These are phyloP conservation scores for Sporobolomyces pararoseus DNA, from an alignment of 768 basidiomycete species.

Conservation along the genomic window DNA sequence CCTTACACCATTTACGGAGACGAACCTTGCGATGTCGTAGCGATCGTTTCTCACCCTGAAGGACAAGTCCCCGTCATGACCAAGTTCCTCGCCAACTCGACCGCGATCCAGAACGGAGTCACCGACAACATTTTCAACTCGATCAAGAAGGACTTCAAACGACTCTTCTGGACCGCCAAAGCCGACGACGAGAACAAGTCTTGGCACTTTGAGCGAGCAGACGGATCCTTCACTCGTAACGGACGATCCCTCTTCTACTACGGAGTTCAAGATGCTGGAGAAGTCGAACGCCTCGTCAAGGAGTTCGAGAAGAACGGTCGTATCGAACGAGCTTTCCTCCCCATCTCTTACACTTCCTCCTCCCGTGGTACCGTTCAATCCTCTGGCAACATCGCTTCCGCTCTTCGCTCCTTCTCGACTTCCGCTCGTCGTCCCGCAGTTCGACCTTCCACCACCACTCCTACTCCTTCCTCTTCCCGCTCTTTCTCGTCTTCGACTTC, in stretches of 20 bases:
- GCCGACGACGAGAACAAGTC: constrained; percentile 92
- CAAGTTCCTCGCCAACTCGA: constrained; percentile 81
- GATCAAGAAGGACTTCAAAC: constrained; percentile 89
- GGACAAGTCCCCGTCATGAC: constrained; percentile 87
- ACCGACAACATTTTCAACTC: constrained; percentile 95
- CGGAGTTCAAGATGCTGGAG: constrained; percentile 81
- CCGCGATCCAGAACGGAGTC: constrained; percentile 86
- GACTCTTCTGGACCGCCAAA: constrained; percentile 95
- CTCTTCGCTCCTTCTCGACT: constrained; percentile 50
- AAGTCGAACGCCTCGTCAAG: constrained; percentile 81
- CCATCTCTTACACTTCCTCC: constrained; percentile 55
- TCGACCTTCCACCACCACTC: constrained; percentile 53
- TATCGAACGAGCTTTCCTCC: constrained; percentile 83
- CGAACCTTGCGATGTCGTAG: constrained; percentile 91
- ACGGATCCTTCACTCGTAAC: constrained; percentile 92
- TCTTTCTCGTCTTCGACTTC: constrained; percentile 48
- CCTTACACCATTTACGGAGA: constrained; percentile 97
- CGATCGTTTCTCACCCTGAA: constrained; percentile 85
- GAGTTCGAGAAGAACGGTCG: constrained; percentile 62
- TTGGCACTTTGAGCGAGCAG: constrained; percentile 98
- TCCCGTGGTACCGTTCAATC: constrained; percentile 37
- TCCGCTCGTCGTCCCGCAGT: constrained; percentile 43
- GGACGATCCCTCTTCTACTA: constrained; percentile 97
- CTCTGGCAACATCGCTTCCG: constrained; percentile 43
- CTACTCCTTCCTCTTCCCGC: constrained; percentile 54